Percentiles rank a stretch among this genome's conserved stretches.
Evolutionary conservation across 306 rosid species (phyloP).

Genomic region (Calophaca sinica): DNA sequence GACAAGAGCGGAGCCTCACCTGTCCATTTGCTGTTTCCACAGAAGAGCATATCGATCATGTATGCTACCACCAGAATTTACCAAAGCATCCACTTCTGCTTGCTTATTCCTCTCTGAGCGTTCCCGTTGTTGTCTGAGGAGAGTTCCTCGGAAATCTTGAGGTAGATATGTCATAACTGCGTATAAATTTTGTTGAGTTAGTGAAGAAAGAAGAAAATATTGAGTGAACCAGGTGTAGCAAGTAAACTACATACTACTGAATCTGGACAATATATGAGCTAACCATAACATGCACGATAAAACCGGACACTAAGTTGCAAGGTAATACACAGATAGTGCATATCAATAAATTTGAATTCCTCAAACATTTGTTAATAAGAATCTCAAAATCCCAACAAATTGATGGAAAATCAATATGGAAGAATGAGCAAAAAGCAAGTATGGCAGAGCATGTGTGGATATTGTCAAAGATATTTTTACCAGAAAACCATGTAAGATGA

Average conservation of each 20-base stretch:
- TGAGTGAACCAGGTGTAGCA: not conserved
- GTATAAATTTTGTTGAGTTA: conserved; percentile 37
- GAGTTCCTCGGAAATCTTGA: conserved; percentile 97
- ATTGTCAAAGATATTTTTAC: no score
- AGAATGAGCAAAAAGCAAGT: no score
- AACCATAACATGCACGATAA: conserved; percentile 5
- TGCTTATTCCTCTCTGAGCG: conserved; percentile 97
- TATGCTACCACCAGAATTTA: conserved; percentile 84
- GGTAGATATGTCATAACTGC: conserved; percentile 98
- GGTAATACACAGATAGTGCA: not conserved
- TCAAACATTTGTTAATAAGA: conserved; percentile 13
- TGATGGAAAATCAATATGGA: no score
- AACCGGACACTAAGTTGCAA: conserved; percentile 14
- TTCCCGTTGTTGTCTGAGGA: conserved; percentile 88
- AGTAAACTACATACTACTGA: not conserved
- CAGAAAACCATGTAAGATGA: no score
- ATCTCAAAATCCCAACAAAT: conserved; percentile 10
- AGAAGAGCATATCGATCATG: conserved; percentile 78
- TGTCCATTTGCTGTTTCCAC: conserved; percentile 98
- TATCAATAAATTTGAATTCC: conserved; percentile 13
- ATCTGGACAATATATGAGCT: not conserved
- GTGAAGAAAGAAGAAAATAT: conserved; percentile 29
- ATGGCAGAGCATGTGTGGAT: not conserved
- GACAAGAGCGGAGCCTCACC: conserved; percentile 56
- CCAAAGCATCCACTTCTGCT: conserved; percentile 85